These are phyloP conservation scores for Paecilomyces fulvus DNA, from an alignment of 2,329 filamentous ascomycete species.

Conservation along the genomic window DNA sequence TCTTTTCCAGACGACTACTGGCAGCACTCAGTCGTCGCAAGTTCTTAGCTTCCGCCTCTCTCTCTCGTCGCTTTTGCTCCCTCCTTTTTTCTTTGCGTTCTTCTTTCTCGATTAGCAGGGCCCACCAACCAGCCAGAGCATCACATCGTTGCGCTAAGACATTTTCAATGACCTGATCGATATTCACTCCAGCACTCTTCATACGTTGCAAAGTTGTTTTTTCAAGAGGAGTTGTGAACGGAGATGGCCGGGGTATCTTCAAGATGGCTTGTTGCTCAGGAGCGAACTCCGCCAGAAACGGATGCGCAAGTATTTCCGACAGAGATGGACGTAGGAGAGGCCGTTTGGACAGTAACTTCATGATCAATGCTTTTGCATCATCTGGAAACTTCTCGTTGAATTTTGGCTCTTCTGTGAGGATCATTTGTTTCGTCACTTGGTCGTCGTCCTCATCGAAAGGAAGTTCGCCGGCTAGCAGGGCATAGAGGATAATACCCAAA, in stretches of 20 bases:
- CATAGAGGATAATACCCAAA: constrained; percentile 83
- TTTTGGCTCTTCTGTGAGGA: constrained; percentile 74
- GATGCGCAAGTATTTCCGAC: constrained; percentile 76
- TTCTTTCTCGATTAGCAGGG: constrained; percentile 86
- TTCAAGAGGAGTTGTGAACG: constrained; percentile 78
- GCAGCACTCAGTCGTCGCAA: constrained; percentile 78
- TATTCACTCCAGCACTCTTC: constrained; percentile 87
- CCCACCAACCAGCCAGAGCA: constrained; percentile 91
- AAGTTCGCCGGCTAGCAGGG: constrained; percentile 69
- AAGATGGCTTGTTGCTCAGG: constrained; percentile 83
- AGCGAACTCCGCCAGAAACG: constrained; percentile 81
- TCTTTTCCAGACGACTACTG: constrained; percentile 73
- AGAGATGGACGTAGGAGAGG: constrained; percentile 74
- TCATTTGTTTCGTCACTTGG: constrained; percentile 72
- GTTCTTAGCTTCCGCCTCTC: constrained; percentile 70
- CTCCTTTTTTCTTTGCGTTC: constrained; percentile 72
- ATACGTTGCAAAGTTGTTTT: constrained; percentile 88
- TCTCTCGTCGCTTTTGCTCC: constrained; percentile 77
- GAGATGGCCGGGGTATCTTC: constrained; percentile 67
- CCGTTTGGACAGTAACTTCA: constrained; percentile 77
- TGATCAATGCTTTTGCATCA: constrained; percentile 70
- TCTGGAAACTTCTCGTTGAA: constrained; percentile 73
- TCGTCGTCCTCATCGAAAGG: constrained; percentile 97
- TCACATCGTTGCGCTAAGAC: constrained; percentile 87
- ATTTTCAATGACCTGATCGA: constrained; percentile 89